Evolutionary conservation across 139 green algal species (phyloP).

Genomic region (Coccomyxa sp.): DNA sequence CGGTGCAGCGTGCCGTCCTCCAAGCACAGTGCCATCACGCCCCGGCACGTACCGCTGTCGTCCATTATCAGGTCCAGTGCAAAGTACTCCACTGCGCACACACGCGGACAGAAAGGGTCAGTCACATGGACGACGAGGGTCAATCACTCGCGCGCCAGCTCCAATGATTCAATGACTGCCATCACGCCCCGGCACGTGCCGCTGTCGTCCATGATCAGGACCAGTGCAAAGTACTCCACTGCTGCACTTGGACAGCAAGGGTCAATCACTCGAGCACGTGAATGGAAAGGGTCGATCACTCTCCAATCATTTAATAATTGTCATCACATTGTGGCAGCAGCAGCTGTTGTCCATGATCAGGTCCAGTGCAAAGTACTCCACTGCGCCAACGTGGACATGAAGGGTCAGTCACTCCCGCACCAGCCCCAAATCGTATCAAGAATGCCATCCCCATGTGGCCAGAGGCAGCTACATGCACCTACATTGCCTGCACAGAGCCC

Average conservation of each 20-base stretch:
- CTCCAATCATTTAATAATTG: slow-evolving; percentile 44
- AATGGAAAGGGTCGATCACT: not conserved
- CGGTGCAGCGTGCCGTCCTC: slow-evolving; percentile 97
- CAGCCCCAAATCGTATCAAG: slow-evolving; percentile 11
- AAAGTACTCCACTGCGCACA: slow-evolving; percentile 94
- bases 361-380: slow-evolving; percentile 99
- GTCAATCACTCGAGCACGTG: not conserved
- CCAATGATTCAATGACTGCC: slow-evolving; percentile 56
- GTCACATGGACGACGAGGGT: no score
- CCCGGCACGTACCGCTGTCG: slow-evolving; percentile 66
- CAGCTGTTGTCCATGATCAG: slow-evolving; percentile 95
- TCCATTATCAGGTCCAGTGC: slow-evolving; percentile 99
- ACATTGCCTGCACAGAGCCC: no score
- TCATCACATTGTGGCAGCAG: slow-evolving; percentile 75
- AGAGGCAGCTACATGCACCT: no score
- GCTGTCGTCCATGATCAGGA: slow-evolving; percentile 96
- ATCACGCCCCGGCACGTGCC: slow-evolving; percentile 75
- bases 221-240: slow-evolving; percentile 99
- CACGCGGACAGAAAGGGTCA: not conserved
- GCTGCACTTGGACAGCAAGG: slow-evolving; percentile 4
- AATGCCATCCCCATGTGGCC: no score
- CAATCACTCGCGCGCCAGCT: not conserved
- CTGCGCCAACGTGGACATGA: slow-evolving; percentile 33
- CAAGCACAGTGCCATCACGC: slow-evolving; percentile 93
- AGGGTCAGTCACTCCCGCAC: not conserved